Base-by-base conservation (phyloP, 2,329 filamentous ascomycete genomes). In the Lecanicillium sp. region DNA sequence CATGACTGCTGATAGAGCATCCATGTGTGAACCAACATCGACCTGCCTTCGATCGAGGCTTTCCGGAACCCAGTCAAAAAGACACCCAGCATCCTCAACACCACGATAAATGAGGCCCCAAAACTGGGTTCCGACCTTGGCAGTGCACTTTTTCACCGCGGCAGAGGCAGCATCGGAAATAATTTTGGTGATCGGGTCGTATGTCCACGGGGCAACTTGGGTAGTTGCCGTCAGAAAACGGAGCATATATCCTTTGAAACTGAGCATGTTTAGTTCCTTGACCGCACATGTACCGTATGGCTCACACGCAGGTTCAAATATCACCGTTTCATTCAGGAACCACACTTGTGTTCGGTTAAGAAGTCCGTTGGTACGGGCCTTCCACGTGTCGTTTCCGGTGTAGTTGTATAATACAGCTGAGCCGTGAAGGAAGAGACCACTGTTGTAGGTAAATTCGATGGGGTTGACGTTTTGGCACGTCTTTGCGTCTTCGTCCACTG, bases 191-290 rank as follows among this genome's bases (percentile, higher is more conserved):
- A 81, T 70, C 4, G 52, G 59, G 36, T 66, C 58, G 43, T 60
- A 64, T 2, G 69, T 74, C 46, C 68, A 65, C 1, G 77, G 72
- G 2, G 72, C 75, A 51, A 80, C 54, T 53, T 74, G 68, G 5
- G 68, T 60, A 2, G 74, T 71, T n/a, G 62, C 64, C 1, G 74
- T 69, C 54, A 81, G 60, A 77, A 81, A 88, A 31, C 84, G 79
- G 17, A 76, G 61, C 17, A 87, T 65, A 57, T 86, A 87, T 10
- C 80, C 82, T 61, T 88, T 88, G 75, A 87, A 88, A 33, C 72
- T 78, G 51, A 73, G 72, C 62, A 87, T 81, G 56, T 88, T 83
- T 46, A 69, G 69, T 61, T 86, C 27, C 18, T 33, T 30, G 11
- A 25, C 22, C 6, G 22, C 75, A 68, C 84, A 88, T 17, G 65